Evolutionary conservation across 2,329 filamentous ascomycete genomes (phyloP), one percentile per base, ranked within the genome.

Genomic region (Penicillium brasilianum): DNA sequence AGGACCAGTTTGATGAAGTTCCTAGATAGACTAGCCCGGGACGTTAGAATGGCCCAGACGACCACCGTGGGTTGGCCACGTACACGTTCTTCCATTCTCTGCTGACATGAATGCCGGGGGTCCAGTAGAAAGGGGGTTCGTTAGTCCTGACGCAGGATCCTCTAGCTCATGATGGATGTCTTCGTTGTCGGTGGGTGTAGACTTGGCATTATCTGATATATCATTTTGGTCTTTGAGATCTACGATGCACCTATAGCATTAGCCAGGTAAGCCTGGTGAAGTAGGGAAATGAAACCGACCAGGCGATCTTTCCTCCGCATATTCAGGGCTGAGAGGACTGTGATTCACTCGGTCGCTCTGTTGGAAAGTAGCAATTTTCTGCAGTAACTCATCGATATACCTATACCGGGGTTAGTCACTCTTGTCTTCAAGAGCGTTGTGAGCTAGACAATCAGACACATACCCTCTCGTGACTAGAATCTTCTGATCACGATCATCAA

Each of bases 381-480:
- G 65, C 44, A 77, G 70, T n/a, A 80, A 69, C 37, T 78, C 75
- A 1, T 75, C 66, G 48, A 80, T 70, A 50, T 72, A 78, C 4
- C 77, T 78, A 49, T 11, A 36, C 14, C 14, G n/a, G 43, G 51
- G 20, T 50, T 16, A 20, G 46, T n/a, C 41, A 28, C 16, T 32
- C n/a, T 2, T n/a, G 20, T 14, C 43, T 20, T 37, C 16, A 6
- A 28, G 18, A 8, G 28, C 28, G 4, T n/a, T n/a, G 4, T 30
- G 44, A 30, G 5, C 44, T n/a, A 28, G 34, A 16, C 11, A 8
- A 2, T 37, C 30, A 2, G 20, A 16, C 30, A 57, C 71, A 57
- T 65, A 82, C 81, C 79, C 79, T 71, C 75, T 74, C 14, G 81
- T 82, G 4, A 84, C 81, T 4, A 84, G 68, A 14, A 84, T 74